phyloP scores from a whole-genome alignment of 2,329 filamentous ascomycete species.

The Alternaria sp. region DNA sequence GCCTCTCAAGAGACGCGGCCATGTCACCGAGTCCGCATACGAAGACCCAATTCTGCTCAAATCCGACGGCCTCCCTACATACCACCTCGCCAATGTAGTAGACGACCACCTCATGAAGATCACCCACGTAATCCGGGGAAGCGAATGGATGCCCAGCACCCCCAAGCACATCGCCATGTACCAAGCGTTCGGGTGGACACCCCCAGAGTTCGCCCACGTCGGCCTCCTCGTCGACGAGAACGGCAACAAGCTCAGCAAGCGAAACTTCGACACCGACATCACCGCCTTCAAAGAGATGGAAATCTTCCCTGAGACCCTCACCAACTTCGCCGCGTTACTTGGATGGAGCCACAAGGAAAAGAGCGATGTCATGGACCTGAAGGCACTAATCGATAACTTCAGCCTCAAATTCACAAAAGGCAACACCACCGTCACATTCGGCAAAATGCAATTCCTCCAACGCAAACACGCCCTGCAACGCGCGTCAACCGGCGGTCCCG shows the following conservation, averaged over 20 bases:
- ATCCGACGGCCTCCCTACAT: constrained; percentile 89
- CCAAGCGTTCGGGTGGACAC: constrained; percentile 56
- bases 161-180: constrained; percentile 72
- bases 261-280: constrained; percentile 72
- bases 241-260: constrained; percentile 72
- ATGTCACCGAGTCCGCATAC: constrained; percentile 55
- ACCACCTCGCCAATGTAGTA: constrained; percentile 96
- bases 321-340: constrained; percentile 84
- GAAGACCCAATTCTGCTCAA: constrained; percentile 93
- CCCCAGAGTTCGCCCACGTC: constrained; percentile 57
- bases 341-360: constrained; percentile 77
- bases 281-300: constrained; percentile 63
- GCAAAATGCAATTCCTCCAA: constrained; percentile 83
- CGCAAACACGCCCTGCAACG: constrained; percentile 67
- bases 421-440: constrained; percentile 80
- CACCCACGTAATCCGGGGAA: constrained; percentile 91
- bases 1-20: constrained; percentile 46
- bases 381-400: constrained; percentile 77
- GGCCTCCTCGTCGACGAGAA: constrained; percentile 56
- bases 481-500: constrained; percentile 53
- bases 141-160: constrained; percentile 96
- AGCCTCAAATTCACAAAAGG: constrained; percentile 88
- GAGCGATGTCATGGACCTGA: constrained; percentile 73
- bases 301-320: constrained; percentile 68
- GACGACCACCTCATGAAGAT: constrained; percentile 96